Base-by-base conservation (phyloP, 2,329 filamentous ascomycete genomes). In the Botrytis cinerea region DNA sequence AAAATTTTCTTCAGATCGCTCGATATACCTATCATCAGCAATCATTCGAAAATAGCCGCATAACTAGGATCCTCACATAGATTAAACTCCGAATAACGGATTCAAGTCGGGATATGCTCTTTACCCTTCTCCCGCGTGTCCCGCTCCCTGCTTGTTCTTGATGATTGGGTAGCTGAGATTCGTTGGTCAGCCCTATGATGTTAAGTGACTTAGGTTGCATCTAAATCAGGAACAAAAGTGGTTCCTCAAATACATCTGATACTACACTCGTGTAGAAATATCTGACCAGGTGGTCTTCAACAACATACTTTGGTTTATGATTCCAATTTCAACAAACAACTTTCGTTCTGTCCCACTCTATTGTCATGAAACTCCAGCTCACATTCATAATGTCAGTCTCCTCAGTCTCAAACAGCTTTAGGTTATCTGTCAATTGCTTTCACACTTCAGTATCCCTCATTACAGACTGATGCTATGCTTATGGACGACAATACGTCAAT, bases 141-240 rank as follows among this genome's bases (percentile, higher is more conserved):
- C 35, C 43, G 40, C 20, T 67, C 7, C 16, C 14, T n/a, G 18
- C 3, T 28, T 67, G 16, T n/a, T 54, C 12, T 43, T 4, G 18
- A 54, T 57, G 66, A 60, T 70, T 70, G 67, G 67, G n/a, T 60
- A 40, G 12, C 8, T 68, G 63, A n/a, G 38, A 43, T n/a, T 54
- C 20, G 28, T 35, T 70, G 38, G 22, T 70, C 67, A 60, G 67
- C 67, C 67, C 40, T 70, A 70, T 60, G n/a, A 45, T 32, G 51
- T 60, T 51, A 67, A n/a, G 45, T 22, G 16, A 46, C 45, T 60
- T 67, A 40, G 35, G 45, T 9, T 38, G 63, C 45, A 66, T 63
- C 38, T 20, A 62, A 16, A 43, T 10, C 60, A 38, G 32, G 45
- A 38, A 51, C 63, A 48, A 51, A 66, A 51, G 63, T 66, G 63